These are phyloP conservation scores for Bruguiera gymnorhiza DNA, from an alignment of 345 rosid species.

Conservation along the genomic window DNA sequence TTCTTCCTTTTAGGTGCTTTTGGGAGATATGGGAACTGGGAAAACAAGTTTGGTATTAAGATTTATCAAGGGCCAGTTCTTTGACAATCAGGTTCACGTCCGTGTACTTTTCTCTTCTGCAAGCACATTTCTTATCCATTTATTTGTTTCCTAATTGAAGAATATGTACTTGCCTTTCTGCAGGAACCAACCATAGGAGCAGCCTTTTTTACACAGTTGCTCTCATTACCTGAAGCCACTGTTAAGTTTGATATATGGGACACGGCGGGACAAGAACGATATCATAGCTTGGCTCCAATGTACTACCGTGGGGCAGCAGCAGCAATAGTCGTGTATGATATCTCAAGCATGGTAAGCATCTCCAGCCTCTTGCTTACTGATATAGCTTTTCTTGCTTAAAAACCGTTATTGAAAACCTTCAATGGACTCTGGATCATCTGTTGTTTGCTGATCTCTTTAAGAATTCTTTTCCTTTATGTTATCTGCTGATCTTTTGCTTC, in stretches of 20 bases:
- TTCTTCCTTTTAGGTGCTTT: slow-evolving; percentile 44
- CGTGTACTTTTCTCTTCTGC: not conserved
- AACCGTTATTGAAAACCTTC: too few species aligned
- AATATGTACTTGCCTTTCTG: not conserved
- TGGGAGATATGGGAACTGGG: slow-evolving; percentile 73
- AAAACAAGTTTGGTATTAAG: slow-evolving; percentile 65
- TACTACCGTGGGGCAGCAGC: slow-evolving; percentile 54
- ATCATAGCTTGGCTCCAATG: slow-evolving; percentile 56
- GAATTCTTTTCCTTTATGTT: not conserved
- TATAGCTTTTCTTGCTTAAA: too few species aligned
- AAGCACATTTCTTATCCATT: not conserved
- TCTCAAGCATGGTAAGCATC: slow-evolving; percentile 34
- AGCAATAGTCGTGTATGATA: slow-evolving; percentile 42
- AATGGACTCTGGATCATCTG: not conserved
- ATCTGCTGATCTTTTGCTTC: slow-evolving; percentile 6
- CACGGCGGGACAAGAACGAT: slow-evolving; percentile 50
- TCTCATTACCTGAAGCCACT: slow-evolving; percentile 44
- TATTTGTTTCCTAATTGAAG: not conserved
- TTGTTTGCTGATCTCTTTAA: not conserved
- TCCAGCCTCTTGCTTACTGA: too few species aligned
- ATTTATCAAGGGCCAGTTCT: slow-evolving; percentile 60
- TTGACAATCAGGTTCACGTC: slow-evolving; percentile 19
- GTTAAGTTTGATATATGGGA: slow-evolving; percentile 54
- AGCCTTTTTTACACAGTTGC: slow-evolving; percentile 47
- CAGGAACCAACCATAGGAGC: slow-evolving; percentile 55